Base-by-base conservation (phyloP, 495 filamentous ascomycete species). In the Neurospora sp. region DNA sequence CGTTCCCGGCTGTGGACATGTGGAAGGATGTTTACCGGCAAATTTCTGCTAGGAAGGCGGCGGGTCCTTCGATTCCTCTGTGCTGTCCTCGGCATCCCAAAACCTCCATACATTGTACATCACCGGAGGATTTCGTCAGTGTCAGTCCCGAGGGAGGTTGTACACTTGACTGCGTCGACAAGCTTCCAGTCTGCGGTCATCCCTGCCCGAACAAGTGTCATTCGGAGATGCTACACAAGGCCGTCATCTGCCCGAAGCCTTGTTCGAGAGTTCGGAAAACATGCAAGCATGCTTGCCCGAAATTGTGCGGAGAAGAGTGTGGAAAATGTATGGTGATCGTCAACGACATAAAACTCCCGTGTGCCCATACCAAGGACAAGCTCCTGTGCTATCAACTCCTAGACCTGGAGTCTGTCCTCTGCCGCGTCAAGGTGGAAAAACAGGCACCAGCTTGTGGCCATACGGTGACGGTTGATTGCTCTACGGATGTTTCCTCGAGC, bases 111-210 rank as follows among this genome's bases (percentile, higher is more conserved):
- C 44, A 77, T 4, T 87, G 91, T 14, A 85, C 85, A 4, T 78
- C 80, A 6, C 87, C 92, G 0, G 88, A 90, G 2, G 85, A 94
- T 75, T 94, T 96, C 74, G 71, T 76, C 5, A 78, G 77, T 2
- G 75, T 87, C 35, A 82, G 89, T 2, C 93, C 93, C 0, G 92
- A 95, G 78, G 91, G 91, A 59, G 92, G 93, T 6, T 96, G 93
- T 74, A 77, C 79, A 71, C 78, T 86, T 20, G 83, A 75, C 16
- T 96, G 93, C 73, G 83, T 81, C 6, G 80, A 84, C 70, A 82
- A 89, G 40, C 84, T 94, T n/a, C 39, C 70, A 9, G 39, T 74
- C 0, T 95, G 93, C 75, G 93, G 93, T 0, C 92, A 96, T 82
- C 76, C 85, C 0, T 97, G 93, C 77, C 77, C 81, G 27, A 87